These are phyloP conservation scores for Uronychia binucleata DNA, from an alignment of 73 alveolate species.

Conservation along the genomic window DNA sequence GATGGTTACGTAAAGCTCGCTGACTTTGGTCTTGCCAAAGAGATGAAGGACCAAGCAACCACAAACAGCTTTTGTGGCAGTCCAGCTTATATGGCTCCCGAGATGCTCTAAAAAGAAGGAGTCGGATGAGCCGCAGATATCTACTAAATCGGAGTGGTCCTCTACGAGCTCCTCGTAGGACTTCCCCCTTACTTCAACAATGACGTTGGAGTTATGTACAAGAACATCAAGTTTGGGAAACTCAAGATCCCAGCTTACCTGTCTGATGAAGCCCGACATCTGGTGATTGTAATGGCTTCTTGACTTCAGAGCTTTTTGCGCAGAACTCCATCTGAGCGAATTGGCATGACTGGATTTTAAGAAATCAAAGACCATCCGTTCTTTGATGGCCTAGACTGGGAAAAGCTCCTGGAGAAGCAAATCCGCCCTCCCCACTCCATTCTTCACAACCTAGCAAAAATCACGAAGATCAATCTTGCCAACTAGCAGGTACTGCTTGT, in stretches of 20 bases:
- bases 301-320: conserved; percentile 46
- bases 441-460: background rate
- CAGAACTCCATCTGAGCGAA: conserved; percentile 85
- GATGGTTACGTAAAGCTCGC: conserved; percentile 66
- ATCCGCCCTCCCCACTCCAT: conserved; percentile 69
- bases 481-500: background rate
- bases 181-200: conserved; percentile 78
- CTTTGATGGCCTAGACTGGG: conserved; percentile 92
- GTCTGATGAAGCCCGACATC: conserved; percentile 67
- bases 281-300: conserved; percentile 5
- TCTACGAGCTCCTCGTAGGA: conserved; percentile 83
- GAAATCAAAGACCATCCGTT: conserved; percentile 89
- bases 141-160: conserved; percentile 82
- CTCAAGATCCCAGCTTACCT: conserved; percentile 71
- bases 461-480: background rate
- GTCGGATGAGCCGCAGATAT: conserved; percentile 76
- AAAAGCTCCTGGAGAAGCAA: conserved; percentile 72
- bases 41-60: conserved; percentile 59
- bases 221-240: conserved; percentile 62
- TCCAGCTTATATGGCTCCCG: conserved; percentile 85
- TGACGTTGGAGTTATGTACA: conserved; percentile 66
- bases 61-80: conserved; percentile 74
- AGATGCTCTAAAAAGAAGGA: conserved; percentile 54
- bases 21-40: conserved; percentile 84
- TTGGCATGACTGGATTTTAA: conserved; percentile 87